A percentile compares a stretch with the other conserved stretches of the same genome.
Conservation (phyloP, 768 basidiomycete genomes). For the Lentinula detonsa region DNA sequence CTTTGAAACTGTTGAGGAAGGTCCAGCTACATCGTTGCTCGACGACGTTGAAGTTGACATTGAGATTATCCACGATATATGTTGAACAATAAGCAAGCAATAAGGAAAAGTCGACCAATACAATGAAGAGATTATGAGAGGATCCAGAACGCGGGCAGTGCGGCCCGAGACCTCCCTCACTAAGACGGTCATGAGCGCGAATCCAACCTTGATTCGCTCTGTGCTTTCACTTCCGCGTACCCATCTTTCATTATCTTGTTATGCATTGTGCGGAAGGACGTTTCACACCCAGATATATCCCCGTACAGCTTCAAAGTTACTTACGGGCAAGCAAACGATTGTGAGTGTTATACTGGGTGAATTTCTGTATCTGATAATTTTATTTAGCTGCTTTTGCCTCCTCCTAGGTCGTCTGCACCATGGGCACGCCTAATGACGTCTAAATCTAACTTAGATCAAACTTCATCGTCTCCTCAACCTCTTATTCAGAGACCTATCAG, state of each 20-base stretch:
- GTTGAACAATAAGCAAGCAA: conserved; percentile 5
- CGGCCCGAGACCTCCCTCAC: neutral
- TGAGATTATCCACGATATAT: neutral
- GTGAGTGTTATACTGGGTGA: neutral
- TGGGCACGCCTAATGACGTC: neutral
- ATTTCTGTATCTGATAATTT: neutral
- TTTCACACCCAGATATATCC: neutral
- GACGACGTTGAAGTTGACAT: conserved; percentile 16
- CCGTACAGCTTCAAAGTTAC: neutral
- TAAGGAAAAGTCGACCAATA: conserved; percentile 3
- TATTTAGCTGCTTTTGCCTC: neutral
- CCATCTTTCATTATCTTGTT: neutral
- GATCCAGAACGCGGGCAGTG: neutral
- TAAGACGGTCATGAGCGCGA: neutral
- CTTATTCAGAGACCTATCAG: neutral
- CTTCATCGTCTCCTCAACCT: neutral
- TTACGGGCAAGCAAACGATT: neutral
- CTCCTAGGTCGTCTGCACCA: neutral
- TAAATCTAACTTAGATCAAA: neutral
- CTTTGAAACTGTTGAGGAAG: neutral
- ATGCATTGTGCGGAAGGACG: neutral
- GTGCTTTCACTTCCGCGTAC: neutral
- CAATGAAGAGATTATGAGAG: neutral
- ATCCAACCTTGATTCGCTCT: neutral
- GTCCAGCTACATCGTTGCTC: conserved; percentile 9